Conservation (phyloP, 306 rosid species). For the Quercus alba region DNA sequence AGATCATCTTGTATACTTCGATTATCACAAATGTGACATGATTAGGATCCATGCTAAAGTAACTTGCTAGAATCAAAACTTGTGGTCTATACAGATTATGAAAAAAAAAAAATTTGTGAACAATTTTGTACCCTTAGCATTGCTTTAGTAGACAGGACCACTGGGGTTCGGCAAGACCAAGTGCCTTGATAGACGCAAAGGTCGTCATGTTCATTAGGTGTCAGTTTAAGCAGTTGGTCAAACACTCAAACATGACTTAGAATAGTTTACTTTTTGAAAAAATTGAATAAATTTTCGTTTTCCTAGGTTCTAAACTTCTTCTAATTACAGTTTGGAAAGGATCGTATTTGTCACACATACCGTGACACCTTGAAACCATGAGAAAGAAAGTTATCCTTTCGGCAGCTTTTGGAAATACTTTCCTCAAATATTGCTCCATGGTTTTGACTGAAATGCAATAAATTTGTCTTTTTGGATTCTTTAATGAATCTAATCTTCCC, state of each 20-base stretch:
- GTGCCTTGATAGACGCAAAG: not conserved
- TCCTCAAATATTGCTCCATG: not conserved
- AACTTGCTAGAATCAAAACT: no score
- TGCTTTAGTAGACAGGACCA: constrained; percentile 19
- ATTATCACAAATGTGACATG: no score
- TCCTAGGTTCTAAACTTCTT: not conserved
- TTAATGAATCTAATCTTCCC: not conserved
- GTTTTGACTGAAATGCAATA: not conserved
- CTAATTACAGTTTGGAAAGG: not conserved
- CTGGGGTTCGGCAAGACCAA: not conserved
- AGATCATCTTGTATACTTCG: no score
- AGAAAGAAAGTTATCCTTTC: not conserved
- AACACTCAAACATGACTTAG: constrained; percentile 8
- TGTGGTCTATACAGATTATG: no score
- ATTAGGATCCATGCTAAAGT: no score
- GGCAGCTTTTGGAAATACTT: not conserved
- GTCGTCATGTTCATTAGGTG: not conserved
- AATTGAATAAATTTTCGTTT: not conserved
- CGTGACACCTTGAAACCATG: not conserved
- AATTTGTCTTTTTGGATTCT: not conserved
- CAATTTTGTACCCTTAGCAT: no score
- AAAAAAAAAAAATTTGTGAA: no score
- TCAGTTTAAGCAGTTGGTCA: constrained; percentile 18
- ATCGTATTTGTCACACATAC: not conserved
- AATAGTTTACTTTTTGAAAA: not conserved